These are phyloP conservation scores for Delphinella strobiligena DNA, from an alignment of 2,329 filamentous ascomycete genomes.

Conservation along the genomic window DNA sequence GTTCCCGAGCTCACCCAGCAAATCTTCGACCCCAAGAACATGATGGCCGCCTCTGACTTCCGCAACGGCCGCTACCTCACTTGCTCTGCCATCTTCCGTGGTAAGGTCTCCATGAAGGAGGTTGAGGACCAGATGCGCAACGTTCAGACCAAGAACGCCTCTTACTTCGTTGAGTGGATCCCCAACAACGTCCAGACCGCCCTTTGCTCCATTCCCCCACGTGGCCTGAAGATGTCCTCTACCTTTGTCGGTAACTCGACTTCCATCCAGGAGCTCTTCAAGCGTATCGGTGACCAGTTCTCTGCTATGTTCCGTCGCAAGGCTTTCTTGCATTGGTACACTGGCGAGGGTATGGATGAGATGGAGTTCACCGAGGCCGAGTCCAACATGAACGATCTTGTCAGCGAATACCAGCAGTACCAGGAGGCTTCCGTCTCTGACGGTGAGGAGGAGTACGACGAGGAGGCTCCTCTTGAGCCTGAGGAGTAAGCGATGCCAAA, in stretches of 20 bases:
- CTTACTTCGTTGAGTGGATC: conserved; percentile 99
- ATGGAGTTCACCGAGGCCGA: conserved; percentile 99
- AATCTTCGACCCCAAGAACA: conserved; percentile 99
- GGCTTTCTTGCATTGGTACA: conserved; percentile 99
- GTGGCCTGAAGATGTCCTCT: conserved; percentile 96
- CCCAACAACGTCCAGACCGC: conserved; percentile 99
- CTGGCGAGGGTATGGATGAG: conserved; percentile 99
- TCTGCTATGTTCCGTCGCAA: conserved; percentile 99
- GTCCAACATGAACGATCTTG: conserved; percentile 99
- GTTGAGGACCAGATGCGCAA: conserved; percentile 99
- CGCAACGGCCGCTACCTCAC: conserved; percentile 99
- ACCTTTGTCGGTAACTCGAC: conserved; percentile 99
- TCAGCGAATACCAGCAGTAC: conserved; percentile 99
- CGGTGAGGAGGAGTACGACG: conserved; percentile 90
- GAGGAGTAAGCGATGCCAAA: conserved; percentile 58
- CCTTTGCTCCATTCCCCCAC: conserved; percentile 95
- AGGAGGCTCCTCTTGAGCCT: conserved; percentile 62
- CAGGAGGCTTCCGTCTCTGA: conserved; percentile 97
- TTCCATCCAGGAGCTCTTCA: conserved; percentile 99
- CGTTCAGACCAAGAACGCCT: conserved; percentile 98
- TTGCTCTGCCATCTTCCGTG: conserved; percentile 99
- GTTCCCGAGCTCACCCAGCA: conserved; percentile 98
- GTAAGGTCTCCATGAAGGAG: conserved; percentile 99
- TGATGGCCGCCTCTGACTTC: conserved; percentile 99
- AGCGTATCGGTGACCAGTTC: conserved; percentile 99